These are phyloP conservation scores for Auricularia cornea DNA, from an alignment of 768 basidiomycete species.

Conservation along the genomic window DNA sequence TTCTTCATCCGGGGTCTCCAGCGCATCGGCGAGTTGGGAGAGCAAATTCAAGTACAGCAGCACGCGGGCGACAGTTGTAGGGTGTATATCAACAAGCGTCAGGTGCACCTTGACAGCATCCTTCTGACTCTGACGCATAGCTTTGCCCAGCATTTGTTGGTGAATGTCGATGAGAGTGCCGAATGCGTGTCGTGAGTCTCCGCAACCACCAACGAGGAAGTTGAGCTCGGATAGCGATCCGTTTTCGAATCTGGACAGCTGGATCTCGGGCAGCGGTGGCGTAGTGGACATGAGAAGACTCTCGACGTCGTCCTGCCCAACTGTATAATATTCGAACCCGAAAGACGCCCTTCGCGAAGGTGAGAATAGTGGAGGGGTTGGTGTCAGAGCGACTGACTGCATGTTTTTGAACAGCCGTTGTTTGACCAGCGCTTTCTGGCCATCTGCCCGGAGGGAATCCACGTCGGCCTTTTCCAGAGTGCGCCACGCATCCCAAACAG, in stretches of 20 bases:
- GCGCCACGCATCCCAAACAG: no score
- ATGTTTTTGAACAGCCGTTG: neutral
- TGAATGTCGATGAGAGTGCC: slow-evolving; percentile 20
- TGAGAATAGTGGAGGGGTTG: neutral
- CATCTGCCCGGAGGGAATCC: no score
- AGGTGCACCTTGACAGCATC: slow-evolving; percentile 13
- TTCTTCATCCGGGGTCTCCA: slow-evolving; percentile 3
- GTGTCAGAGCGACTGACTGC: neutral
- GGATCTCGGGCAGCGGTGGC: slow-evolving; percentile 14
- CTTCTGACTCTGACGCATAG: slow-evolving; percentile 9
- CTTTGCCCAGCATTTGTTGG: neutral
- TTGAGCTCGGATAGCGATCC: slow-evolving; percentile 13
- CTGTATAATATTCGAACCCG: neutral
- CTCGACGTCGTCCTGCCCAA: slow-evolving; percentile 21
- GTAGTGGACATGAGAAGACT: slow-evolving; percentile 23
- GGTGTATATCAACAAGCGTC: slow-evolving; percentile 21
- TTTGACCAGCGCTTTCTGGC: no score
- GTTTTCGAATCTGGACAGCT: slow-evolving; percentile 11
- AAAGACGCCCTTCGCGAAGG: neutral
- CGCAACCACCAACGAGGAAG: slow-evolving; percentile 22
- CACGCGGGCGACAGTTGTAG: slow-evolving; percentile 17
- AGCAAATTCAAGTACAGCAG: slow-evolving; percentile 17
- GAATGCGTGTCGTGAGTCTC: slow-evolving; percentile 21
- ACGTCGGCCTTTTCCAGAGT: no score
- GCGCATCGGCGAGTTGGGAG: slow-evolving; percentile 11